Percentiles rank a stretch among this genome's conserved stretches.
These are phyloP conservation scores for Aschersonia sp. DNA, from an alignment of 2,329 filamentous ascomycete genomes.

Conservation along the genomic window DNA sequence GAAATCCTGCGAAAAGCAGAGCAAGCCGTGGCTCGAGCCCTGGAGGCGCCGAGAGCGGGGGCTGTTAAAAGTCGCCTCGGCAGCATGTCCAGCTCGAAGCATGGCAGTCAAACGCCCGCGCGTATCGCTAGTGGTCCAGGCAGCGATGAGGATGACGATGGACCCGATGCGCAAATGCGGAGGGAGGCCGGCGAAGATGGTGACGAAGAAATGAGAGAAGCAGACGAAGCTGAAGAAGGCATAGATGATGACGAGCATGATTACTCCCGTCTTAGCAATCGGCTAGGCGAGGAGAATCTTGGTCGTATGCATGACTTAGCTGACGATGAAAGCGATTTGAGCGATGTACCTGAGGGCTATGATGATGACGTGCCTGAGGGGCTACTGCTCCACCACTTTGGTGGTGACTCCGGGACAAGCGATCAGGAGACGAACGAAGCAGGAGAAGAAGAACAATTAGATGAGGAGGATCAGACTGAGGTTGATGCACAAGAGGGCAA, in stretches of 20 bases:
- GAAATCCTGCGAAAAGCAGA: conserved; percentile 50
- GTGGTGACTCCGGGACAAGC: conserved; percentile 15
- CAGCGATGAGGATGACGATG: conserved; percentile 25
- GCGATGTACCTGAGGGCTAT: conserved; percentile 45
- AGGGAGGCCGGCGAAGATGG: conserved; percentile 18
- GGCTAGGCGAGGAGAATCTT: conserved; percentile 14
- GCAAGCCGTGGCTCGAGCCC: conserved; percentile 35
- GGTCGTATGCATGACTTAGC: conserved; percentile 49
- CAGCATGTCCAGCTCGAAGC: conserved; percentile 36
- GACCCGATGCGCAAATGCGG: conserved; percentile 23
- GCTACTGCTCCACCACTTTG: conserved; percentile 37
- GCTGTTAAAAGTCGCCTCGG: conserved; percentile 31
- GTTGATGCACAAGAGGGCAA: conserved; percentile 8
- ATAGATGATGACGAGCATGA: conserved; percentile 11
- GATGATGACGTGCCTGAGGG: conserved; percentile 41
- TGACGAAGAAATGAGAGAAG: conserved; percentile 30
- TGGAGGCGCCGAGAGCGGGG: conserved; percentile 32
- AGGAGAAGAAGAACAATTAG: conserved; percentile 10
- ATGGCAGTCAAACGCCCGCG: conserved; percentile 24
- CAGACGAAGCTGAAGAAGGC: conserved; percentile 12
- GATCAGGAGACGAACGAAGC: conserved; percentile 22
- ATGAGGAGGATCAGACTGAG: conserved; percentile 9
- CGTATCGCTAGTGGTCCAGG: conserved; percentile 19
- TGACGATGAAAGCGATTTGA: conserved; percentile 56
- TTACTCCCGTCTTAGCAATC: conserved; percentile 1